Evolutionary conservation across 108 stramenopile species (phyloP).

Genomic region (Fistulifera solaris): DNA sequence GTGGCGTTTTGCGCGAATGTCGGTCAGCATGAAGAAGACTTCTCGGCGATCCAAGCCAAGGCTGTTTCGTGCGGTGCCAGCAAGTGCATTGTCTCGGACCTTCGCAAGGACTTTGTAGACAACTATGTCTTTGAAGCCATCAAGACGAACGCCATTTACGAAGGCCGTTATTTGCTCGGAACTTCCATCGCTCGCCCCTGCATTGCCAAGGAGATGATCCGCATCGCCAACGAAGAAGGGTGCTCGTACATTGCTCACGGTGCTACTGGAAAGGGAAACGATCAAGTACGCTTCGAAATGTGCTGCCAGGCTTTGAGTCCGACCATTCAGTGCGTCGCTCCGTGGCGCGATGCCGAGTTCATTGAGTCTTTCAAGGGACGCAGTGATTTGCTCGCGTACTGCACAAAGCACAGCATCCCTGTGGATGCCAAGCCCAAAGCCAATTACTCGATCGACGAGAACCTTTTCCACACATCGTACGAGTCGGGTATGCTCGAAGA

Average conservation of each 20-base stretch:
- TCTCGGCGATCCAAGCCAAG: conserved; percentile 81
- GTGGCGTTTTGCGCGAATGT: conserved; percentile 95
- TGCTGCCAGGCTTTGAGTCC: conserved; percentile 95
- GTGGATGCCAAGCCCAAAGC: conserved; percentile 93
- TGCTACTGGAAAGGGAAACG: conserved; percentile 99
- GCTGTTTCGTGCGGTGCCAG: conserved; percentile 75
- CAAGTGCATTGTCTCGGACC: conserved; percentile 88
- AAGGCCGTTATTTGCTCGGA: conserved; percentile 86
- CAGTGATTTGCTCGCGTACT: conserved; percentile 92
- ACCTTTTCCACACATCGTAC: conserved; percentile 97
- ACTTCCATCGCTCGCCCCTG: conserved; percentile 97
- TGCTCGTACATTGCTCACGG: conserved; percentile 92
- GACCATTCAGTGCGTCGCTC: conserved; percentile 91
- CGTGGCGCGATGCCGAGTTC: conserved; percentile 96
- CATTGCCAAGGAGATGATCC: conserved; percentile 98
- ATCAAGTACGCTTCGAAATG: conserved; percentile 99
- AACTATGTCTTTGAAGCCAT: conserved; percentile 93
- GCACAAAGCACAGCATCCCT: conserved; percentile 91
- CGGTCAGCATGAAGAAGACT: conserved; percentile 86
- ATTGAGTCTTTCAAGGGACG: conserved; percentile 93
- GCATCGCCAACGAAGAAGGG: conserved; percentile 90
- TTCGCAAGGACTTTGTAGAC: conserved; percentile 92
- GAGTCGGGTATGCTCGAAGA: conserved; percentile 94
- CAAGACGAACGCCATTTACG: conserved; percentile 94
- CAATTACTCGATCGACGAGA: conserved; percentile 98